Conservation (phyloP, 108 stramenopile genomes). For the Ochromonas danica region DNA sequence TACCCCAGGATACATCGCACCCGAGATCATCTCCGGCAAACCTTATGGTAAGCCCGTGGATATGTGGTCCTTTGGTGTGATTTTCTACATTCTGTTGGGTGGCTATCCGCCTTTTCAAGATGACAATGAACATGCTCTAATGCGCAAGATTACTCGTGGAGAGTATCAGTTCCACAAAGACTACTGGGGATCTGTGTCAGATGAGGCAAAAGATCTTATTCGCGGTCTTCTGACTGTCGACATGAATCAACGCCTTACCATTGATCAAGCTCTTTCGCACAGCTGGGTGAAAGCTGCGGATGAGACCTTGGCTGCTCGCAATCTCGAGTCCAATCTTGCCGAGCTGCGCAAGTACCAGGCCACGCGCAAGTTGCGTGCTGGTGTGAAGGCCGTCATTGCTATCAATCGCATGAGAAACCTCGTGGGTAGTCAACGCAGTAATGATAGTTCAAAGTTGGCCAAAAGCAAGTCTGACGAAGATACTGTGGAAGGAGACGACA, state of each 20-base stretch:
- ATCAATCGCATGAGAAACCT: slow-evolving; percentile 23
- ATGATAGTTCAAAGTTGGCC: too few species aligned
- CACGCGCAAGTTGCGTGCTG: background rate
- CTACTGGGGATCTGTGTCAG: slow-evolving; percentile 42
- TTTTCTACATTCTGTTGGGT: slow-evolving; percentile 83
- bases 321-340: too few species aligned
- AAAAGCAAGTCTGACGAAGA: too few species aligned
- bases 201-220: slow-evolving; percentile 45
- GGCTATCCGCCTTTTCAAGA: slow-evolving; percentile 87
- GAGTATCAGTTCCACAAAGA: slow-evolving; percentile 44
- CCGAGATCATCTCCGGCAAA: slow-evolving; percentile 83
- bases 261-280: background rate
- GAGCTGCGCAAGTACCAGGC: slow-evolving; percentile 20
- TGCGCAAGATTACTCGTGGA: background rate
- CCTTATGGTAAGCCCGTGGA: slow-evolving; percentile 80
- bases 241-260: slow-evolving; percentile 2
- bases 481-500: too few species aligned
- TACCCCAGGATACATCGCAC: slow-evolving; percentile 92
- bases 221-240: slow-evolving; percentile 47
- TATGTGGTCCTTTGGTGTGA: slow-evolving; percentile 93
- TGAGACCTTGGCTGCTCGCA: too few species aligned
- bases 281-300: background rate
- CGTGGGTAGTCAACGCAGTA: too few species aligned
- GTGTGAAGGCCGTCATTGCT: slow-evolving; percentile 5
- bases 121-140: slow-evolving; percentile 86